A percentile compares a stretch with the other conserved stretches of the same genome.
Conservation (phyloP, 768 basidiomycete genomes). For the Pleurotus cornucopiae region DNA sequence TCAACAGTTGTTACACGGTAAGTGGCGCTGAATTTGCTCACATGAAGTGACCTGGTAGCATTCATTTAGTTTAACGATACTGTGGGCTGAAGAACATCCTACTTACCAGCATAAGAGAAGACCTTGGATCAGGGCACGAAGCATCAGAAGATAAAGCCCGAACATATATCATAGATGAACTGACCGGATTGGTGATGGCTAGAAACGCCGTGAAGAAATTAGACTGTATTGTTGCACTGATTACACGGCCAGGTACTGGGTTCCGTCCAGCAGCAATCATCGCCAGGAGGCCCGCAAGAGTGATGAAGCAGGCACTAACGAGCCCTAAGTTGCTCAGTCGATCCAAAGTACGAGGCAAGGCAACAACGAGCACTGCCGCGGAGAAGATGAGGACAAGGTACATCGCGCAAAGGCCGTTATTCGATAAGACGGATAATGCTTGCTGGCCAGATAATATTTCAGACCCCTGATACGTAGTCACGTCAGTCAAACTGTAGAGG, state of each 20-base stretch:
- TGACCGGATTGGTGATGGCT: constrained; percentile 49
- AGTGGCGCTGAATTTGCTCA: constrained; percentile 15
- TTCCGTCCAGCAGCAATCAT: constrained; percentile 49
- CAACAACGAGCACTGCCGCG: constrained; percentile 33
- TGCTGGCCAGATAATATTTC: constrained; percentile 49
- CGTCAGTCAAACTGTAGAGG: neutral
- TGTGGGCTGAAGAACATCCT: no score
- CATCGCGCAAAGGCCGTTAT: constrained; percentile 44
- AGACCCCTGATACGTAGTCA: constrained; percentile 30
- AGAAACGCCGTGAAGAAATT: constrained; percentile 46
- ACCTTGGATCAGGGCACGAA: constrained; percentile 23
- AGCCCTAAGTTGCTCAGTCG: constrained; percentile 44
- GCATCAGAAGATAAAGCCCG: neutral
- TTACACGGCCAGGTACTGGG: constrained; percentile 34
- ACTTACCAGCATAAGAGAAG: constrained; percentile 45
- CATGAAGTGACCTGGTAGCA: constrained; percentile 45
- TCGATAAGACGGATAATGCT: constrained; percentile 43
- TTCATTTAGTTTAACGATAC: no score
- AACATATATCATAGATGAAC: constrained; percentile 7
- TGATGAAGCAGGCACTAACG: constrained; percentile 36
- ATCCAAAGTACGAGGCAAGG: constrained; percentile 44
- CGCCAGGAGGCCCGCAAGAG: constrained; percentile 40
- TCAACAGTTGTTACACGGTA: no score
- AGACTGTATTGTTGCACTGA: constrained; percentile 32
- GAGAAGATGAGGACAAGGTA: constrained; percentile 43